A percentile compares a stretch with the other conserved stretches of the same genome.
phyloP scores from a whole-genome alignment of 1,284 basidiomycete genomes.

The Apiotrichum domesticum region DNA sequence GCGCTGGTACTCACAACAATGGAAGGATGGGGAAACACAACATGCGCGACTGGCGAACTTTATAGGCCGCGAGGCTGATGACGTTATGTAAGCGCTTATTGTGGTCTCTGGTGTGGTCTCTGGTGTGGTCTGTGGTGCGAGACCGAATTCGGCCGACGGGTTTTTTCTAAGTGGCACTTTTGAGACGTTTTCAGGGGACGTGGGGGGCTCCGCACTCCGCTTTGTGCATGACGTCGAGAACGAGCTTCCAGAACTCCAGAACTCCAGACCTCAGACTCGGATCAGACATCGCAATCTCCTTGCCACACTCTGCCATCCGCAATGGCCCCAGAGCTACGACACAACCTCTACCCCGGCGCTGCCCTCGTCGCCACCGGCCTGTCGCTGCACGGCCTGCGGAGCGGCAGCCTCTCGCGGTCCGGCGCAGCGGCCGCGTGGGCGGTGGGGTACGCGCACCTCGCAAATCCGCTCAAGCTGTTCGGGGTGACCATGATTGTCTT shows the following conservation, averaged over 20 bases:
- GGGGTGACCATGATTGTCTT: slow-evolving; percentile 71
- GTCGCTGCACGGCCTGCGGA: slow-evolving; percentile 53
- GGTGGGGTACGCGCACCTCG: slow-evolving; percentile 55
- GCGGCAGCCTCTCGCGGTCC: slow-evolving; percentile 44
- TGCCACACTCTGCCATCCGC: no score
- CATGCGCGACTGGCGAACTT: not conserved
- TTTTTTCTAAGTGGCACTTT: not conserved
- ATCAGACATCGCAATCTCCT: no score
- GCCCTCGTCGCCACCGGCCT: slow-evolving; percentile 50
- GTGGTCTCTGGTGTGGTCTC: no score
- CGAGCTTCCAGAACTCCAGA: no score
- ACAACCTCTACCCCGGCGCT: slow-evolving; percentile 39
- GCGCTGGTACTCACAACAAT: slow-evolving; percentile 12
- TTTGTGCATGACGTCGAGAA: no score
- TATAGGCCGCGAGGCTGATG: no score
- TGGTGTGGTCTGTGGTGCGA: not conserved
- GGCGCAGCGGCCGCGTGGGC: slow-evolving; percentile 64
- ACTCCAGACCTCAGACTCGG: no score
- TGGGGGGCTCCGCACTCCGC: no score
- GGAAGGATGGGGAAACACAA: slow-evolving; percentile 24
- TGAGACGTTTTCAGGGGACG: no score
- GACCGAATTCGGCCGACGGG: not conserved
- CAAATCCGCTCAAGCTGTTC: slow-evolving; percentile 51
- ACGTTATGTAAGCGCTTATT: not conserved
- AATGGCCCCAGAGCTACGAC: not conserved